A percentile compares a stretch with the other conserved stretches of the same genome.
Evolutionary conservation across 345 rosid genomes (phyloP).

Genomic region (Gossypium australe): DNA sequence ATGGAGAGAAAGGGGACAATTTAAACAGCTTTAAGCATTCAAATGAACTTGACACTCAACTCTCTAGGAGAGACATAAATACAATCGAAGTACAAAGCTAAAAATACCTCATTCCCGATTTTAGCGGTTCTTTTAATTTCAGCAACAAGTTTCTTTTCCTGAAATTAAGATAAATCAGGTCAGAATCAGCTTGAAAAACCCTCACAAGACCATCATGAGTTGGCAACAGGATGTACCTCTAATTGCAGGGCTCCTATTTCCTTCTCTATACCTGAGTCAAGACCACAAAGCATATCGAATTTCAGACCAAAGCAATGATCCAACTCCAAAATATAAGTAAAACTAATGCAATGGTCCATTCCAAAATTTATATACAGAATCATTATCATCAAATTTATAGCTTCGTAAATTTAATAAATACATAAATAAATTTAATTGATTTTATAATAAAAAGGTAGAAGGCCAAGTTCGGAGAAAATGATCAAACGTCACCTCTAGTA

Average conservation of each 20-base stretch:
- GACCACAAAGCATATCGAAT: background rate
- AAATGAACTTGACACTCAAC: background rate
- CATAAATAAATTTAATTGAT: background rate
- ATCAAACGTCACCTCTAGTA: constrained; percentile 61
- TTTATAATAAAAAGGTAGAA: background rate
- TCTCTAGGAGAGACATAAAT: background rate
- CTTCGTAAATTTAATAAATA: background rate
- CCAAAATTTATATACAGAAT: background rate
- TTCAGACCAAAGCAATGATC: background rate
- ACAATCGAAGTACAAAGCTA: background rate
- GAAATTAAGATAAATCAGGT: constrained; percentile 18
- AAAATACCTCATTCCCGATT: constrained; percentile 81
- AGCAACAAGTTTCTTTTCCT: constrained; percentile 93
- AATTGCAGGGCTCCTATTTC: constrained; percentile 74
- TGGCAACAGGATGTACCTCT: constrained; percentile 52
- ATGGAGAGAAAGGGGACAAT: background rate
- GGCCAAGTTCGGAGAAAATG: background rate
- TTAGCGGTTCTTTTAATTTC: constrained; percentile 93
- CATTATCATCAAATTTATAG: background rate
- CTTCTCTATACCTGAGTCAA: constrained; percentile 73
- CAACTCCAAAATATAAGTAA: background rate
- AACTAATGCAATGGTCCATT: constrained; percentile 1
- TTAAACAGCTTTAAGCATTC: background rate
- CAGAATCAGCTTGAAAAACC: constrained; percentile 2
- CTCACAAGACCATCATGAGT: background rate